Base-by-base conservation (phyloP, 805 yeast species). In the Kodamaea hsintzibuensis region DNA sequence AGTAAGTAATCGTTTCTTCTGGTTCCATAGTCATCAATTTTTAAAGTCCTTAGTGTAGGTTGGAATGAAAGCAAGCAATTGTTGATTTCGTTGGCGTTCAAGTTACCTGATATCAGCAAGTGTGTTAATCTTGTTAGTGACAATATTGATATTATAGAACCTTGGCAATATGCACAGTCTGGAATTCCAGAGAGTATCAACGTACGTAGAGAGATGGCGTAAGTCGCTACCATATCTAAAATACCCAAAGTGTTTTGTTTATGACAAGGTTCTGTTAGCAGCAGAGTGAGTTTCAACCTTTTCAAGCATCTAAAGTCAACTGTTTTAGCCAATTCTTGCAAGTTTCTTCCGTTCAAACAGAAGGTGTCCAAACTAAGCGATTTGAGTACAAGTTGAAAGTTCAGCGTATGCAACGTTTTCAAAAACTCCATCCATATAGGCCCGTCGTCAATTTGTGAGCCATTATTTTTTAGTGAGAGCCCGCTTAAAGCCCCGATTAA, bases 1-100 rank as follows among this genome's bases (percentile, higher is more conserved):
- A 56, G 51, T n/a, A 45, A 46, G 25, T 57, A 59, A 42, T 63
- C 58, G 6, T 35, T 9, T 17, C 57, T 57, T 40, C 60, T 59
- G 8, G 53, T 52, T 2, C 63, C 54, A 50, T 59, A 61, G 45
- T 66, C 67, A 25, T 55, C 52, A 3, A 64, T 42, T 25, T 50
- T 38, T 16, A 65, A 52, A 2, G 35, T 38, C 14, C 35, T 25
- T 30, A 66, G 38, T 7, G 53, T 44, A 1, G 38, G 53, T 39
- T 62, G 70, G 17, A 16, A 39, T 58, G 56, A 33, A 55, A 46
- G 7, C 25, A 40, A 22, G 13, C 16, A 3, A 14, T 17, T 17
- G 22, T 47, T 47, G 30, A 19, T 33, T 17, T 37, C 49, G 10
- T 14, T 27, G 17, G 39, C 48, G 7, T 27, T n/a, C 13, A 45